Evolutionary conservation across 805 yeast species (phyloP).

Genomic region (Grigorovia yakushimaensis): DNA sequence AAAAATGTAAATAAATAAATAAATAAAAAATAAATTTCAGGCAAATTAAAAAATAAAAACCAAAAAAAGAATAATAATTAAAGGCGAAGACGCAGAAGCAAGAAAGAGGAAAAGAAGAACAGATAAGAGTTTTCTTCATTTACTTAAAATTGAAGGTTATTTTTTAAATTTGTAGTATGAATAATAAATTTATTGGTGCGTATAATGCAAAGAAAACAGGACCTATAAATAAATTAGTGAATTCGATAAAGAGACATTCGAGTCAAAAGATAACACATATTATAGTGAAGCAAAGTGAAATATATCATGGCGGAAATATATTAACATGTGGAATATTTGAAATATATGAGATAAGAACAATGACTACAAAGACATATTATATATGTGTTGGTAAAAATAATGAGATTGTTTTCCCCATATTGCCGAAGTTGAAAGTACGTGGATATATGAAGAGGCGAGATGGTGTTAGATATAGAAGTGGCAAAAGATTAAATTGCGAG

Average conservation of each 20-base stretch:
- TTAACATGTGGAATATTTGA: slow-evolving; percentile 24
- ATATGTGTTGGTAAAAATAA: slow-evolving; percentile 26
- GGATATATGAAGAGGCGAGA: slow-evolving; percentile 25
- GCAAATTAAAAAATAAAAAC: too few species aligned
- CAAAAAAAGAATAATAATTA: too few species aligned
- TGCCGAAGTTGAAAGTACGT: slow-evolving; percentile 56
- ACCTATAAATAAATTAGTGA: neutral
- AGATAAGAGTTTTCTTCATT: too few species aligned
- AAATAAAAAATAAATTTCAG: too few species aligned
- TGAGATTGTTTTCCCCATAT: slow-evolving; percentile 55
- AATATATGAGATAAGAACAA: slow-evolving; percentile 17
- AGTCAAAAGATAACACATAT: neutral
- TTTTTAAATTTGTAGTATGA: too few species aligned
- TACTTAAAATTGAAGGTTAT: too few species aligned
- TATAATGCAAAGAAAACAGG: neutral
- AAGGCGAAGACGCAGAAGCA: too few species aligned
- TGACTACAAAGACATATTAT: slow-evolving; percentile 15
- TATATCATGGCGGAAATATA: slow-evolving; percentile 2
- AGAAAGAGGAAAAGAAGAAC: too few species aligned
- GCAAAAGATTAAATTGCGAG: too few species aligned
- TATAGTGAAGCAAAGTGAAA: neutral
- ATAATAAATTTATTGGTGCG: too few species aligned
- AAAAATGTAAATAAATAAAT: too few species aligned
- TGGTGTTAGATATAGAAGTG: too few species aligned
- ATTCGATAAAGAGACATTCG: neutral